These are phyloP conservation scores for Picea glauca DNA, from an alignment of 75 land plant species.

Conservation along the genomic window DNA sequence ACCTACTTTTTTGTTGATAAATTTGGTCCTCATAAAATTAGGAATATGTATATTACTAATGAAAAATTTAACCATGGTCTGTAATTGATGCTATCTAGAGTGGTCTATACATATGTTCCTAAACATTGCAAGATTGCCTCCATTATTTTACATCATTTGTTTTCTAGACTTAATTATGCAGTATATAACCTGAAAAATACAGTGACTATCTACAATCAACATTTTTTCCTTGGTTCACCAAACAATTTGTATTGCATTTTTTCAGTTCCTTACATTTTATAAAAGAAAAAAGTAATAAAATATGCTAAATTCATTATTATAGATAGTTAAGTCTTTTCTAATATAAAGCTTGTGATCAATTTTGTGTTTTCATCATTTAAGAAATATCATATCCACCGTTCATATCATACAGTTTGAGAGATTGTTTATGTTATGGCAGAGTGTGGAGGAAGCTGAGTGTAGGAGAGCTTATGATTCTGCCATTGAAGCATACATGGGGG, in stretches of 20 bases:
- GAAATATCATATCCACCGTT: background rate
- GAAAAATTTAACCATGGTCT: too few species aligned
- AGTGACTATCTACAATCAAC: too few species aligned
- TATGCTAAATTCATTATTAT: background rate
- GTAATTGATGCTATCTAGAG: too few species aligned
- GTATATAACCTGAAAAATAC: too few species aligned
- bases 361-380: background rate
- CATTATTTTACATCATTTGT: too few species aligned
- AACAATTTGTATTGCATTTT: background rate
- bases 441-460: conserved; percentile 99
- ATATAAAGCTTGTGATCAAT: background rate
- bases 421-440: conserved; percentile 43
- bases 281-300: background rate
- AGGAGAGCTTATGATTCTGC: conserved; percentile 84
- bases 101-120: too few species aligned
- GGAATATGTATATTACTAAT: too few species aligned
- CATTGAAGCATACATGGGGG: conserved; percentile 58
- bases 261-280: background rate
- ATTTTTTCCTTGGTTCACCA: background rate
- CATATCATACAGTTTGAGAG: background rate
- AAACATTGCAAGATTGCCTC: too few species aligned
- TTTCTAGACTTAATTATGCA: too few species aligned
- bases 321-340: background rate
- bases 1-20: too few species aligned
- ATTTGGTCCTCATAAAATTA: too few species aligned